Evolutionary conservation across 2,329 filamentous ascomycete species (phyloP).

Genomic region (Colletotrichum zoysiae): DNA sequence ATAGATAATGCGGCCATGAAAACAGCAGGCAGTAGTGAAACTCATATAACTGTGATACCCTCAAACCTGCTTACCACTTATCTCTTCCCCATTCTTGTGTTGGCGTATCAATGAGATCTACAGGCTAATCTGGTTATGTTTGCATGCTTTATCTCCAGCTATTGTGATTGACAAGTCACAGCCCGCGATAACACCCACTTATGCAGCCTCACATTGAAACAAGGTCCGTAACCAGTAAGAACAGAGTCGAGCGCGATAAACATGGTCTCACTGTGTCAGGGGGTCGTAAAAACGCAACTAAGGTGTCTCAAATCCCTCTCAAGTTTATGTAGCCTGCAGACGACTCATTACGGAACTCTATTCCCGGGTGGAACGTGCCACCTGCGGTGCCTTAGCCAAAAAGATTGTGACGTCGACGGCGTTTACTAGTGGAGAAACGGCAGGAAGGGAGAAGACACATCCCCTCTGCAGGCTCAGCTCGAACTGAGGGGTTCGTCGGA

Average conservation of each 20-base stretch:
- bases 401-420: slow-evolving; percentile 22
- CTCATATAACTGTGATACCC: neutral
- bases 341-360: slow-evolving; percentile 25
- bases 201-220: slow-evolving; percentile 1
- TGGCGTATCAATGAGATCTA: neutral
- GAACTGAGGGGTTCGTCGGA: neutral
- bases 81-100: neutral
- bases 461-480: neutral
- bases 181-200: slow-evolving; percentile 13
- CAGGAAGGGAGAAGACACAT: neutral
- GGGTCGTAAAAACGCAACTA: neutral
- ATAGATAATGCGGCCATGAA: no score
- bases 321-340: slow-evolving; percentile 1
- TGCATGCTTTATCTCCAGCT: neutral
- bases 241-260: neutral
- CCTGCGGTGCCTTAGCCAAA: slow-evolving; percentile 5
- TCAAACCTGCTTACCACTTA: neutral
- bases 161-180: neutral
- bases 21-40: neutral
- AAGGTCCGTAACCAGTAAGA: slow-evolving; percentile 13
- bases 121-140: neutral
- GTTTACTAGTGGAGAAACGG: neutral
- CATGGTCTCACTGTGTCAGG: slow-evolving; percentile 17
- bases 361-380: slow-evolving; percentile 30
- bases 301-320: slow-evolving; percentile 4